Percentiles rank a stretch among this genome's conserved stretches.
Conservation (phyloP, 2,329 filamentous ascomycete species). For the Decorospora gaudefroyi region DNA sequence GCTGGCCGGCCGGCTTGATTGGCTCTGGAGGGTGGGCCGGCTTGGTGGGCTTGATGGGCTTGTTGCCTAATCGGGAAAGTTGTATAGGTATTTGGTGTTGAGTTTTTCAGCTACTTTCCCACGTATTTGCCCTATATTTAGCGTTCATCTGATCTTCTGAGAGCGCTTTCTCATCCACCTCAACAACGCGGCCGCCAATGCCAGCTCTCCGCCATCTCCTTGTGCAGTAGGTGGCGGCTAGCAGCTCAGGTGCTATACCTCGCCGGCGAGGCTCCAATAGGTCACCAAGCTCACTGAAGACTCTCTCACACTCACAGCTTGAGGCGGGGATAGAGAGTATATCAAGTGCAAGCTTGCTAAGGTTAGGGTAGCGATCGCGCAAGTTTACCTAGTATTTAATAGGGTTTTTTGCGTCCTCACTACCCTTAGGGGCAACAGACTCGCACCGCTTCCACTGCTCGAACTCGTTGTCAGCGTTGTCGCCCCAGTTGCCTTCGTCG, state of each 20-base stretch:
- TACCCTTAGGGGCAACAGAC: neutral
- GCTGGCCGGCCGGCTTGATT: slow-evolving; percentile 1
- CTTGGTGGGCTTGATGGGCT: slow-evolving; percentile 1
- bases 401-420: neutral
- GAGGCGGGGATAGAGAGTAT: slow-evolving; percentile 3
- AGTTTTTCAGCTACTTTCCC: neutral
- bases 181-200: neutral
- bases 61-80: neutral
- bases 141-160: neutral
- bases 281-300: slow-evolving; percentile 9
- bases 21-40: neutral
- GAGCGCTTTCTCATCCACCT: neutral
- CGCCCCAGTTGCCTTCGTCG: neutral
- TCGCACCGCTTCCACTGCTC: neutral
- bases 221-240: neutral
- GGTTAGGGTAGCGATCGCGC: neutral
- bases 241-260: neutral
- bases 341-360: neutral
- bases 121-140: neutral
- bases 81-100: neutral
- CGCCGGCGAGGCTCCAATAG: slow-evolving; percentile 5
- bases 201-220: neutral
- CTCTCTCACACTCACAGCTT: slow-evolving; percentile 7
- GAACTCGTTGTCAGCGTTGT: neutral
- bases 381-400: neutral